These are phyloP conservation scores for Pythium rhizo-oryzae DNA, from an alignment of 352 stramenopile species.

Conservation along the genomic window DNA sequence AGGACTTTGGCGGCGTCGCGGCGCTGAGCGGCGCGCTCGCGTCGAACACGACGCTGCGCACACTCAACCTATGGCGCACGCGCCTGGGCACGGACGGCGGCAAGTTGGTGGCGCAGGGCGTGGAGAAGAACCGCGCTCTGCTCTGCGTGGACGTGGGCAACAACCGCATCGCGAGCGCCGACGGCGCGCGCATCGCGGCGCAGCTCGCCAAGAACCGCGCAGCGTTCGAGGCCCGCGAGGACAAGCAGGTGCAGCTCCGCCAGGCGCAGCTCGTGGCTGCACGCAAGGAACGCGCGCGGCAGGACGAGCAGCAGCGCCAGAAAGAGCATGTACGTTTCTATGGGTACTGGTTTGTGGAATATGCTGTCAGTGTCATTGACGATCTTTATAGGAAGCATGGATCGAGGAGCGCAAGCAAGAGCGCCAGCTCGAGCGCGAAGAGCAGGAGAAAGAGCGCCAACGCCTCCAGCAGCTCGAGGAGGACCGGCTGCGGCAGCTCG, in stretches of 20 bases:
- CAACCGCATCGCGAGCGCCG: conserved; percentile 63
- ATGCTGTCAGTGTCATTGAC: neutral
- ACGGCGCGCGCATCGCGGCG: conserved; percentile 52
- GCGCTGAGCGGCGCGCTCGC: conserved; percentile 60
- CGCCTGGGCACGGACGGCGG: conserved; percentile 65
- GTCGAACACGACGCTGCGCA: conserved; percentile 64
- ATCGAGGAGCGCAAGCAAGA: conserved; percentile 76
- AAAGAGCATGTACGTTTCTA: conserved; percentile 62
- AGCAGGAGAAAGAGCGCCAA: conserved; percentile 31
- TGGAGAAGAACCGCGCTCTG: conserved; percentile 58
- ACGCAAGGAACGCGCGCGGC: conserved; percentile 48
- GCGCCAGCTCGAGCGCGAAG: conserved; percentile 41
- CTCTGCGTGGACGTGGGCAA: conserved; percentile 82
- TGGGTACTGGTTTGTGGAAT: too few relatives aligned
- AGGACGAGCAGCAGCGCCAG: conserved; percentile 51
- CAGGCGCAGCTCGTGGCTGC: conserved; percentile 57
- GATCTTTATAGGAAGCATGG: conserved; percentile 55
- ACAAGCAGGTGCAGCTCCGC: conserved; percentile 46
- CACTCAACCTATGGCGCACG: conserved; percentile 79
- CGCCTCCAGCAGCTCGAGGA: conserved; percentile 64
- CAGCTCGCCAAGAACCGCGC: conserved; percentile 56
- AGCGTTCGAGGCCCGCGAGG: conserved; percentile 35
- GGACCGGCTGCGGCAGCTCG: conserved; percentile 65
- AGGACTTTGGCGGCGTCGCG: conserved; percentile 63
- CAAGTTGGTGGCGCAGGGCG: conserved; percentile 58